Percentiles rank a stretch among this genome's conserved stretches.
phyloP scores from a whole-genome alignment of 1,284 basidiomycete genomes.

The Phenoliferia sp. region DNA sequence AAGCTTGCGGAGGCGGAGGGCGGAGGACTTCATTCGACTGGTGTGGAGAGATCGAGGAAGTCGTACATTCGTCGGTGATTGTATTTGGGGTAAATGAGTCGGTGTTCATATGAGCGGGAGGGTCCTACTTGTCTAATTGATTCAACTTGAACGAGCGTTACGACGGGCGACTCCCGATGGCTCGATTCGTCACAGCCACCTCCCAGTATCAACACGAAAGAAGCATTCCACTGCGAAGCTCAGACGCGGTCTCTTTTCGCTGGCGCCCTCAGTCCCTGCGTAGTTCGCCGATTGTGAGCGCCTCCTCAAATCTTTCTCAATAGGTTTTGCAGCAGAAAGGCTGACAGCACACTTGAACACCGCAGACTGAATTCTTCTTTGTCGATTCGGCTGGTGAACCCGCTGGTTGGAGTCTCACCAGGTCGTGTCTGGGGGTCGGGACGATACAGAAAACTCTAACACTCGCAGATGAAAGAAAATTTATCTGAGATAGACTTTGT shows the following conservation, averaged over 20 bases:
- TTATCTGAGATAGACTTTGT: too few relatives aligned
- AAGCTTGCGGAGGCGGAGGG: not conserved
- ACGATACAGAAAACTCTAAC: constrained; percentile 23
- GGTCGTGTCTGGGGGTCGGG: constrained; percentile 35
- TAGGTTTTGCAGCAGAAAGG: not conserved
- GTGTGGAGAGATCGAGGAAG: not conserved
- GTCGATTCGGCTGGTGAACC: constrained; percentile 1
- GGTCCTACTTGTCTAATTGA: too few relatives aligned
- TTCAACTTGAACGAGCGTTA: constrained; percentile 50
- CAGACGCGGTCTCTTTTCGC: constrained; percentile 70
- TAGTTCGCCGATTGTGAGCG: constrained; percentile 44
- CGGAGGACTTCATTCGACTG: not conserved
- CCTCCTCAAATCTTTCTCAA: not conserved
- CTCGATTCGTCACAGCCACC: constrained; percentile 64
- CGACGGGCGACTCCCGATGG: constrained; percentile 60
- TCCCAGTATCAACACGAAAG: constrained; percentile 43
- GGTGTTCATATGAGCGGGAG: too few relatives aligned
- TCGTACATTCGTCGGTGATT: not conserved
- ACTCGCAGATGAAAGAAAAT: constrained; percentile 22
- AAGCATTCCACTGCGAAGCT: constrained; percentile 53
- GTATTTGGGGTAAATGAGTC: too few relatives aligned
- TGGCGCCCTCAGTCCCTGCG: constrained; percentile 50
- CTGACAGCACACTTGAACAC: not conserved
- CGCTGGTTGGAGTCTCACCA: constrained; percentile 28
- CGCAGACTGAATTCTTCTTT: constrained; percentile 1